Evolutionary conservation across 129 eudicot genomes (phyloP).

Genomic region (Dittrichia graveolens): DNA sequence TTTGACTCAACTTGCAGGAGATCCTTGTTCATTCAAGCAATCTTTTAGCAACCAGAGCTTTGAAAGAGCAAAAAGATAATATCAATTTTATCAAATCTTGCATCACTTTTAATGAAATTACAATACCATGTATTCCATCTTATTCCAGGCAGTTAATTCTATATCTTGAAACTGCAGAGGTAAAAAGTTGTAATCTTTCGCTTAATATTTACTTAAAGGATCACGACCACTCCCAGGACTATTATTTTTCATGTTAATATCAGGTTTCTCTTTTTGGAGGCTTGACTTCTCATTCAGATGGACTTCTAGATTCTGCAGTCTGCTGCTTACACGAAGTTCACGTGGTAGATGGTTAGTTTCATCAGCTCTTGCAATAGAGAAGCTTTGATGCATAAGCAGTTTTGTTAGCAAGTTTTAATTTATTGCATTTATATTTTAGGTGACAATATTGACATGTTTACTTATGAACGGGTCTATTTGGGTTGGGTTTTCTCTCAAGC

Average conservation of each 20-base stretch:
- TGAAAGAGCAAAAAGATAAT: conserved; percentile 43
- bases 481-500: neutral
- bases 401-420: neutral
- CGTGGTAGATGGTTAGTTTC: conserved; percentile 57
- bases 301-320: conserved; percentile 71
- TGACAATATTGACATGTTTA: neutral
- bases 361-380: conserved; percentile 14
- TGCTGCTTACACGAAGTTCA: conserved; percentile 50
- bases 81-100: conserved; percentile 69
- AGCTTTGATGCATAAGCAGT: conserved; percentile 21
- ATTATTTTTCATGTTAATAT: neutral
- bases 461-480: neutral
- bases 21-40: conserved; percentile 75
- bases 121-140: conserved; percentile 78
- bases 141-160: conserved; percentile 62
- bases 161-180: conserved; percentile 90
- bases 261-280: conserved; percentile 74
- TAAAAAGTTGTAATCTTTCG: conserved; percentile 25
- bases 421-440: neutral
- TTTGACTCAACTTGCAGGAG: conserved; percentile 55
- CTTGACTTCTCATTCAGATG: conserved; percentile 74
- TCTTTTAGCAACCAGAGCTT: conserved; percentile 60
- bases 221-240: neutral
- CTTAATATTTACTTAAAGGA: neutral
- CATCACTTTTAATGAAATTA: conserved; percentile 75